Evolutionary conservation across 495 filamentous ascomycete genomes (phyloP), one percentile per base, ranked within the genome.

Genomic region (Trichoderma gamsii): DNA sequence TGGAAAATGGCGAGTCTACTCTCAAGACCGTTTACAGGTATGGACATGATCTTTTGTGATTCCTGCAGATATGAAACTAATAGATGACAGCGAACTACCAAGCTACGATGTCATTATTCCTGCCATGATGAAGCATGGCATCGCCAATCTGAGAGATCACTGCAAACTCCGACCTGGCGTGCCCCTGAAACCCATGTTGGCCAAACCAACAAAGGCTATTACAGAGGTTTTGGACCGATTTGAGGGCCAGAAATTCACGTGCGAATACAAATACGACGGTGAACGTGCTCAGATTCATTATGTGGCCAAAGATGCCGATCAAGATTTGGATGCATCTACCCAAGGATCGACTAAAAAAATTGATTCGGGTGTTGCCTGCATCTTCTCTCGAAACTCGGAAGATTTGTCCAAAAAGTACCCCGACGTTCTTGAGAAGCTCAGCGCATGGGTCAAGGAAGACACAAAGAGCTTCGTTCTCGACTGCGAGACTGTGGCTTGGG

Each of bases 401-500:
- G 94, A 99, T 73, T 74, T 99, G 41, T 96, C 91, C 5, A 96
- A 96, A 79, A 99, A 99, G 71, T 99, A 99, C 73, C 95, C 95
- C 0, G 95, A 99, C 79, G 90, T 99, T 46, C 83, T 99, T 16
- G 90, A 82, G 9, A 97, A 93, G 74, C 86, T 99, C 7, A 80
- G 89, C 44, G 87, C 83, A 2, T 99, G 95, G 95, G 87, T 99
- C 69, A 97, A 96, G 73, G 78, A 86, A 0, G 93, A 87, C 27
- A 95, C 95, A 21, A 89, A 91, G 77, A 96, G 92, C 72, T 99
- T 99, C 73, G 96, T 99, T 4, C 80, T 99, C 9, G 95, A 99
- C 75, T 98, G 96, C 79, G 95, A 99, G 80, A 96, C 93, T 0
- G 96, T 98, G n/a, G 95, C 90, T 3, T 99, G 96, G 96, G 96